phyloP scores from a whole-genome alignment of 2,329 filamentous ascomycete species.

The Fusarium nygamai region DNA sequence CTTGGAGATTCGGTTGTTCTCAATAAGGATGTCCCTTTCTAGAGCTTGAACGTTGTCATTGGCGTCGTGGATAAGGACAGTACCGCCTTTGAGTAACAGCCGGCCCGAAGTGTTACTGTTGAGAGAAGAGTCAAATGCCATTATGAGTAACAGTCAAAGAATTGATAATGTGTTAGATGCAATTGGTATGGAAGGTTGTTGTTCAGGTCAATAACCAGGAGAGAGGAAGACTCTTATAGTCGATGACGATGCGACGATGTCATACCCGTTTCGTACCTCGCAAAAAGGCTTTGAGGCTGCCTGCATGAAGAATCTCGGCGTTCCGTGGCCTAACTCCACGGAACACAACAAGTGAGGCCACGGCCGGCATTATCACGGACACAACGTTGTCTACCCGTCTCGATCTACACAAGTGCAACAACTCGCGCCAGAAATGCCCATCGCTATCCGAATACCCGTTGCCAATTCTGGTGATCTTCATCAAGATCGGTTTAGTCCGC shows the following conservation, averaged over 20 bases:
- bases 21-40: slow-evolving; percentile 4
- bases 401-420: not conserved
- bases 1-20: slow-evolving; percentile 7
- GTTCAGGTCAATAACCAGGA: not conserved
- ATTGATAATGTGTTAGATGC: rapidly evolving
- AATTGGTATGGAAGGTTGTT: not conserved
- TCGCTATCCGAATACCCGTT: not conserved
- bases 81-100: slow-evolving; percentile 12
- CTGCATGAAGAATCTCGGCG: not conserved
- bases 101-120: not conserved
- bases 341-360: not conserved
- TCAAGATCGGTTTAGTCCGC: not conserved
- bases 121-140: not conserved
- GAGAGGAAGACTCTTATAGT: not conserved
- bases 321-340: not conserved
- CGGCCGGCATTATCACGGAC: not conserved
- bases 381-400: not conserved
- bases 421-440: not conserved
- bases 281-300: not conserved
- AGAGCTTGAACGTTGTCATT: slow-evolving; percentile 1
- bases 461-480: not conserved
- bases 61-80: slow-evolving; percentile 15
- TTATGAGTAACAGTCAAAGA: not conserved
- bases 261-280: not conserved
- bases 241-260: not conserved